Evolutionary conservation across 2,329 filamentous ascomycete genomes (phyloP), one percentile per base, ranked within the genome.

Genomic region (Bipolaris victoriae): DNA sequence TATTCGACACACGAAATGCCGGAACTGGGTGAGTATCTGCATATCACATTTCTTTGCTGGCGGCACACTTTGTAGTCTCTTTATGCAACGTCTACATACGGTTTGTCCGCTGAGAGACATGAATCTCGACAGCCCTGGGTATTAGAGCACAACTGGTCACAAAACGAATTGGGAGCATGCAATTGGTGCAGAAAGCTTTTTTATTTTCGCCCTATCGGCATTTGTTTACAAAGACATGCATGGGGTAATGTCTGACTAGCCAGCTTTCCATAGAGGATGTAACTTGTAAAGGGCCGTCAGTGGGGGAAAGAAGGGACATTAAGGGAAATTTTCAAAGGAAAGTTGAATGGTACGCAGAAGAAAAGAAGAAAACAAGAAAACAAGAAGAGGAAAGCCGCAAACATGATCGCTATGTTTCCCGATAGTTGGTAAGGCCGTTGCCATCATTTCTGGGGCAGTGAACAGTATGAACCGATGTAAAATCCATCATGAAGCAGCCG

Each of bases 131-230:
- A 2, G 10, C 37, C 29, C 31, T 16, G 10, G n/a, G 11, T 18
- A 11, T 20, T 13, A 33, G 31, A 33, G 10, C 7, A 46, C 45
- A 40, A 16, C 15, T 1, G 5, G 7, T 53, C 37, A 57, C 50
- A 16, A 20, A n/a, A n/a, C 9, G 26, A 37, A 5, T 33, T 45
- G 10, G 26, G 39, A 33, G 43, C n/a, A 46, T 22, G 6, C 24
- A 16, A 43, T 41, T 57, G 57, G 57, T 52, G 53, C 57, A 48
- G 48, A 44, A 59, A 57, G 49, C 47, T 54, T 59, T 59, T 58
- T 59, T 26, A 62, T 61, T 63, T 57, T 60, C 45, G 55, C 61
- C 46, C 41, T 41, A 52, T 49, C 35, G 47, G 52, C 60, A 47
- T 57, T 52, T 55, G 51, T 50, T 40, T 45, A 35, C 49, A 16